Percentiles rank a stretch among this genome's conserved stretches.
These are phyloP conservation scores for Lentithecium fluviatile DNA, from an alignment of 495 filamentous ascomycete species.

Conservation along the genomic window DNA sequence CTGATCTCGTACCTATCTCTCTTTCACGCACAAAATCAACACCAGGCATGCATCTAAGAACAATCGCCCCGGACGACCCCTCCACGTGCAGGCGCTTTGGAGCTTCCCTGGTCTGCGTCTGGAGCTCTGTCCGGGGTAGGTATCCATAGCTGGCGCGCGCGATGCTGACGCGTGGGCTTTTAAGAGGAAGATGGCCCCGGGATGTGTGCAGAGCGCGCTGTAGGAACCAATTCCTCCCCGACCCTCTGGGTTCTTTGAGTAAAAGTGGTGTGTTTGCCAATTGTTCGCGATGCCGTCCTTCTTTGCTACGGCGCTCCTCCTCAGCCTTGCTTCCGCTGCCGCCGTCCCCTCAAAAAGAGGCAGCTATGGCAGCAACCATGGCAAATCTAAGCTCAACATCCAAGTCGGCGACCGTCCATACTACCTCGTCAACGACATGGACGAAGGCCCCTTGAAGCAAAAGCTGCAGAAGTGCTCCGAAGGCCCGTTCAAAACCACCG, in stretches of 20 bases:
- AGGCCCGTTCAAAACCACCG: slow-evolving; percentile 44
- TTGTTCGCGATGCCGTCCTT: slow-evolving; percentile 10
- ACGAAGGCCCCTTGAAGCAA: slow-evolving; percentile 54
- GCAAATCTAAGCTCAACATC: slow-evolving; percentile 33
- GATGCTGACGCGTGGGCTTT: background rate
- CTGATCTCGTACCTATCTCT: background rate
- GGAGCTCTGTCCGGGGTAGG: slow-evolving; percentile 2
- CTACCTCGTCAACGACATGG: slow-evolving; percentile 61
- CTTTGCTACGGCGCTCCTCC: slow-evolving; percentile 7
- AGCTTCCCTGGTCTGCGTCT: slow-evolving; percentile 5
- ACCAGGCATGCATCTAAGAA: slow-evolving; percentile 18
- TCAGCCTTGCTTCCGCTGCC: slow-evolving; percentile 17
- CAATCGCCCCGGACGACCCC: background rate
- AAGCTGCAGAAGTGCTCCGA: slow-evolving; percentile 56
- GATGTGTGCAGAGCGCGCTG: too few relatives aligned
- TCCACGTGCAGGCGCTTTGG: slow-evolving; percentile 20
- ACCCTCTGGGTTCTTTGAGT: too few relatives aligned
- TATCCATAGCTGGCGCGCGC: background rate
- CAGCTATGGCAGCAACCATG: slow-evolving; percentile 12
- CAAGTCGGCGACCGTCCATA: slow-evolving; percentile 59
- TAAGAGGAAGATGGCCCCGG: too few relatives aligned
- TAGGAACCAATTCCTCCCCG: too few relatives aligned
- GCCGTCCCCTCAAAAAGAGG: background rate
- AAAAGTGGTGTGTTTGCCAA: background rate
- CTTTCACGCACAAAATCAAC: background rate